Conservation (phyloP, 2,329 filamentous ascomycete species). For the Diaporthe aspalathi region DNA sequence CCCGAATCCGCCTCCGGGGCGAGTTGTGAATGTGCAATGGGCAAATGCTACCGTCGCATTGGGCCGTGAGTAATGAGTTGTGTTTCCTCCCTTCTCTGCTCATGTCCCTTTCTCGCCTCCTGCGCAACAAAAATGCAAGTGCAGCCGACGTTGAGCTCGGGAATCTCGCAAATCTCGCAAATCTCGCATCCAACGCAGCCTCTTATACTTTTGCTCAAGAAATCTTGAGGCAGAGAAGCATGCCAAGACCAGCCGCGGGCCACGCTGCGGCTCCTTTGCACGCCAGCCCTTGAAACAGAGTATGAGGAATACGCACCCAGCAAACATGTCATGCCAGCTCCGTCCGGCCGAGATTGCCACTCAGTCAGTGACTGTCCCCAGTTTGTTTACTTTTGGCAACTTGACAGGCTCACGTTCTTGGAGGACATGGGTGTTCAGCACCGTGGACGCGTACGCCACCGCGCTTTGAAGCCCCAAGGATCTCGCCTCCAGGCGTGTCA, state of each 20-base stretch:
- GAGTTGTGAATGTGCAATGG: slow-evolving; percentile 6
- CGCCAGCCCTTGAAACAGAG: slow-evolving; percentile 1
- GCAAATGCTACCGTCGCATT: slow-evolving; percentile 17
- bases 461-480: not conserved
- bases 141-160: slow-evolving; percentile 8
- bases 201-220: slow-evolving; percentile 4
- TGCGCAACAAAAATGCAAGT: slow-evolving; percentile 18
- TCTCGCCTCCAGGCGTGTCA: not conserved
- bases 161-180: slow-evolving; percentile 26
- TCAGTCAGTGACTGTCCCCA: not conserved
- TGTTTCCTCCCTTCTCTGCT: not conserved
- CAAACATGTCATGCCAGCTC: not conserved
- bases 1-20: not conserved
- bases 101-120: not conserved
- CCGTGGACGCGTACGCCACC: not conserved
- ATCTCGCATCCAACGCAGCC: not conserved
- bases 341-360: not conserved
- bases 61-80: slow-evolving; percentile 24
- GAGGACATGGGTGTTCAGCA: not conserved
- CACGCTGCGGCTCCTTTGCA: slow-evolving; percentile 13
- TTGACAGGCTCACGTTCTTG: not conserved
- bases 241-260: slow-evolving; percentile 26
- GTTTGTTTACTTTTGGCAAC: not conserved
- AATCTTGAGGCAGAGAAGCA: slow-evolving; percentile 12
- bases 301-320: not conserved